Evolutionary conservation across 2,329 filamentous ascomycete species (phyloP).

Genomic region (Penicillium sp.): DNA sequence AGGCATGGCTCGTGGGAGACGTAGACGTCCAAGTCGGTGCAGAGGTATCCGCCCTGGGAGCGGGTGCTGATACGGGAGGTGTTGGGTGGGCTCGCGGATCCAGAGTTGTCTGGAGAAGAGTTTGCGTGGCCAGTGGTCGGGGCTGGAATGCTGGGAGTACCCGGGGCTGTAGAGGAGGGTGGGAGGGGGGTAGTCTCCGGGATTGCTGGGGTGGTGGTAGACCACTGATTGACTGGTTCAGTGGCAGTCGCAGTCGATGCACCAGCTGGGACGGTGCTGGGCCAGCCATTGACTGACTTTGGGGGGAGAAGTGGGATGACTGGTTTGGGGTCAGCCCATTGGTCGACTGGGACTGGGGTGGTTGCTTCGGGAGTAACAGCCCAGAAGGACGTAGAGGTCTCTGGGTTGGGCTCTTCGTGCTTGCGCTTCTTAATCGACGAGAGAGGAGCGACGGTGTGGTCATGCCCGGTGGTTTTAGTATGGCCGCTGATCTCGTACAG

Average conservation of each 20-base stretch:
- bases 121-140: not conserved
- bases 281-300: too few relatives aligned
- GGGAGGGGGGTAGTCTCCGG: slow-evolving; percentile 9
- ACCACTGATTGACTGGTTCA: not conserved
- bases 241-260: not conserved
- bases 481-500: slow-evolving; percentile 49
- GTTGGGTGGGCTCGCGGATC: not conserved
- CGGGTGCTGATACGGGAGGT: slow-evolving; percentile 71
- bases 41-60: slow-evolving; percentile 86
- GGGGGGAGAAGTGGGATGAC: not conserved
- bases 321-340: slow-evolving; percentile 7
- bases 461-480: not conserved
- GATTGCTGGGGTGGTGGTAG: slow-evolving; percentile 10
- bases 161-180: slow-evolving; percentile 13
- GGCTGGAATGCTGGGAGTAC: slow-evolving; percentile 2
- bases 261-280: too few relatives aligned
- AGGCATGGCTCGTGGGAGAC: slow-evolving; percentile 94
- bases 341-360: not conserved
- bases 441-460: slow-evolving; percentile 58
- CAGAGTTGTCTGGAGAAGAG: not conserved
- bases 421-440: slow-evolving; percentile 31
- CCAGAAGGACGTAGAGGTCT: slow-evolving; percentile 11
- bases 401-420: slow-evolving; percentile 22
- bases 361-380: not conserved
- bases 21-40: slow-evolving; percentile 91